Conservation (phyloP, 805 yeast species). For the Clavispora phyllophila region DNA sequence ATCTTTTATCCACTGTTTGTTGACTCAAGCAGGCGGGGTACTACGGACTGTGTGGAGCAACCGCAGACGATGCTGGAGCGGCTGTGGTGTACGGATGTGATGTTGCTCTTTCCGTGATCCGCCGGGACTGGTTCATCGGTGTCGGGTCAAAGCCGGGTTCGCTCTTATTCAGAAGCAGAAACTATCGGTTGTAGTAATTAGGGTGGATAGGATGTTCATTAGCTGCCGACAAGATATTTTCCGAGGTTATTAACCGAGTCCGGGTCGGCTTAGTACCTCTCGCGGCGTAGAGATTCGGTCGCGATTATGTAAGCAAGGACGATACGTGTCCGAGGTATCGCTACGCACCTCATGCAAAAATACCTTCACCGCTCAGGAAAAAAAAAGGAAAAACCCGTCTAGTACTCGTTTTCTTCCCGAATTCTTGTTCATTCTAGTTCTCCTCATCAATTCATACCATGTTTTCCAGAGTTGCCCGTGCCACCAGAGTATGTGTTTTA, state of each 20-base stretch:
- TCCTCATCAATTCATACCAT: constrained; percentile 13
- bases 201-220: no score
- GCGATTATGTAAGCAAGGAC: constrained; percentile 19
- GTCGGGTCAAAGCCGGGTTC: not conserved
- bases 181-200: not conserved
- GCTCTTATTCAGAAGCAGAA: not conserved
- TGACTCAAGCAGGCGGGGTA: not conserved
- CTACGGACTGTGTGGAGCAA: not conserved
- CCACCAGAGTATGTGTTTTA: constrained; percentile 35
- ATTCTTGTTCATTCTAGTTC: constrained; percentile 1
- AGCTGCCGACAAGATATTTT: not conserved
- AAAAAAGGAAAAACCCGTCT: not conserved
- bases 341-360: constrained; percentile 1
- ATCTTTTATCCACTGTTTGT: no score
- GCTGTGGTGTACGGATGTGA: not conserved
- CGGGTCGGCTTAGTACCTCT: not conserved
- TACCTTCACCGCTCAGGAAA: constrained; percentile 7
- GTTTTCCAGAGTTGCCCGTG: constrained; percentile 43
- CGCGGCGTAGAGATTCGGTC: not conserved
- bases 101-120: not conserved
- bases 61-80: not conserved
- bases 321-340: constrained; percentile 18
- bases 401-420: not conserved
- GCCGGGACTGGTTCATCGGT: not conserved
- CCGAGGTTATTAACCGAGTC: no score